Percentiles rank a stretch among this genome's conserved stretches.
Evolutionary conservation across 1,139 yeast species (phyloP).

Genomic region (Debaryomycetaceae sp.): DNA sequence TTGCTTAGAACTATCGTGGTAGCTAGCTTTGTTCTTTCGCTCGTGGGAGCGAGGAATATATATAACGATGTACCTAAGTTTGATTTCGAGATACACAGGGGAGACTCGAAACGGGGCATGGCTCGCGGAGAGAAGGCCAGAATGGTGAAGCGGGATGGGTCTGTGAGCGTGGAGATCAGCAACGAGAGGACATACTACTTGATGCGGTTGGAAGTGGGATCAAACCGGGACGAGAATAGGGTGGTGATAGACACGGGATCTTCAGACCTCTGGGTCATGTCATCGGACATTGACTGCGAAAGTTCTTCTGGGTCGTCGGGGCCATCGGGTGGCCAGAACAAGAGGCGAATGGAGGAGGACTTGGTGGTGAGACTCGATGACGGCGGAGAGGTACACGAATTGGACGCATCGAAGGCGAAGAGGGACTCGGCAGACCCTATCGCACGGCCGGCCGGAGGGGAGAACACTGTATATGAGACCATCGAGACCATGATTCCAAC

Average conservation of each 20-base stretch:
- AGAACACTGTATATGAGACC: neutral
- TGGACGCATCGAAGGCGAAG: neutral
- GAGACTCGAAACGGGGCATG: conserved; percentile 16
- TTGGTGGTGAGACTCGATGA: neutral
- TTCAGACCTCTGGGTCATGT: conserved; percentile 46
- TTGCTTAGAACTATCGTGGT: neutral
- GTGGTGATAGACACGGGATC: conserved; percentile 46
- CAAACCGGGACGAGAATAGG: conserved; percentile 23
- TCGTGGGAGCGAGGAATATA: neutral
- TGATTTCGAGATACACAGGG: conserved; percentile 27
- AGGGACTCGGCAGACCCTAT: neutral
- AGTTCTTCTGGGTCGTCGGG: neutral
- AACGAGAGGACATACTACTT: conserved; percentile 50
- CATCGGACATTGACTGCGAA: conserved; percentile 20
- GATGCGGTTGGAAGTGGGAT: conserved; percentile 36
- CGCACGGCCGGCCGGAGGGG: neutral
- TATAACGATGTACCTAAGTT: conserved; percentile 13
- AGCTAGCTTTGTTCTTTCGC: neutral
- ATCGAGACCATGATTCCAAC: neutral
- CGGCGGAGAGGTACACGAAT: neutral
- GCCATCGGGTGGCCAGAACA: neutral
- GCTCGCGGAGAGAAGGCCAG: conserved; percentile 10
- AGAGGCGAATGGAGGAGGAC: neutral
- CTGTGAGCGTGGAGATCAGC: conserved; percentile 33
- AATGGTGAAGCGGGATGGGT: conserved; percentile 25